Conservation (phyloP, 1,284 basidiomycete genomes). For the Puccinia hordei region DNA sequence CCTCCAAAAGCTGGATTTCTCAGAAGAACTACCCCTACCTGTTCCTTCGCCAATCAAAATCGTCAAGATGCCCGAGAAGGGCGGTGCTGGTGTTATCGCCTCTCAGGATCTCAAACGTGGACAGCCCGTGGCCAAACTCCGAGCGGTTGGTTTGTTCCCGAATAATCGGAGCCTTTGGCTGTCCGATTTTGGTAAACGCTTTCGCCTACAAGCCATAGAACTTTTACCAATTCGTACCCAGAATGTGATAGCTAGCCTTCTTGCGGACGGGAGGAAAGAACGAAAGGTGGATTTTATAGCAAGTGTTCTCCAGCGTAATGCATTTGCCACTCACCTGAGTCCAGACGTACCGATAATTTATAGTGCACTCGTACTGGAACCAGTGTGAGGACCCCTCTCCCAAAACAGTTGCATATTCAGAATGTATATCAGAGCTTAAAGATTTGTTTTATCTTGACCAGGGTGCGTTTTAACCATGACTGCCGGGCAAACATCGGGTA, state of each 20-base stretch:
- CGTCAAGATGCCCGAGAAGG: constrained; percentile 41
- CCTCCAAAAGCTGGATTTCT: constrained; percentile 17
- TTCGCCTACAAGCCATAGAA: constrained; percentile 20
- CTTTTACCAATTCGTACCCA: constrained; percentile 20
- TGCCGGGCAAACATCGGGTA: constrained; percentile 40
- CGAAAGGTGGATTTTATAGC: constrained; percentile 17
- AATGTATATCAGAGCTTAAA: too few species aligned
- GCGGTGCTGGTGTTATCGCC: constrained; percentile 22
- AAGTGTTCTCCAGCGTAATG: constrained; percentile 3
- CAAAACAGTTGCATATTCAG: neutral
- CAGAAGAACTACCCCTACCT: constrained; percentile 18
- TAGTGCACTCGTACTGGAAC: constrained; percentile 27
- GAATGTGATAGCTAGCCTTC: constrained; percentile 9
- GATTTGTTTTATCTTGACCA: neutral
- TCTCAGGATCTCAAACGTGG: constrained; percentile 3
- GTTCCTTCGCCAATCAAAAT: constrained; percentile 10
- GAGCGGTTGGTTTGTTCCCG: constrained; percentile 2
- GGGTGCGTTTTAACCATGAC: constrained; percentile 38
- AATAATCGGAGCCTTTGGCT: neutral
- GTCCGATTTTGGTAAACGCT: neutral
- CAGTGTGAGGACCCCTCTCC: neutral
- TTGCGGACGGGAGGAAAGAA: neutral
- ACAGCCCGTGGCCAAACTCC: neutral
- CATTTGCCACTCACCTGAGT: neutral
- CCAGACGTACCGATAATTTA: neutral